Conservation (phyloP, 2,329 filamentous ascomycete species). For the Myriosclerotinia scirpicola region DNA sequence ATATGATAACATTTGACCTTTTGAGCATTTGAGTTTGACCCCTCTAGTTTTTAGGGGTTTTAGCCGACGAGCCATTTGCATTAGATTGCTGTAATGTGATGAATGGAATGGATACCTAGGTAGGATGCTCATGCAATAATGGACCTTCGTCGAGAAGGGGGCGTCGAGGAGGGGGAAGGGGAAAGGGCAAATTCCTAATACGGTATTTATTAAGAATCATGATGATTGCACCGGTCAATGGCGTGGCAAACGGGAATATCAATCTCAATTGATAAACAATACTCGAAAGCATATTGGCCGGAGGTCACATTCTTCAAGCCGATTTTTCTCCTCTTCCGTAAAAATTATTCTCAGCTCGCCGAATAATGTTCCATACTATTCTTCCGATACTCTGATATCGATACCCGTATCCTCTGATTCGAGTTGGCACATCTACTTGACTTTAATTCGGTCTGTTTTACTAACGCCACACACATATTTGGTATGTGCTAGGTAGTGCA, state of each 20-base stretch:
- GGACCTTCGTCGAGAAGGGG: too few species aligned
- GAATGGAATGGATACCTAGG: background rate
- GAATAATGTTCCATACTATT: background rate
- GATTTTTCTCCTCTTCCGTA: constrained; percentile 7
- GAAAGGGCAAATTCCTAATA: constrained; percentile 1
- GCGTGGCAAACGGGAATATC: constrained; percentile 3
- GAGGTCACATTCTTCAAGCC: background rate
- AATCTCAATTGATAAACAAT: constrained; percentile 8
- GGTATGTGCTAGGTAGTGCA: background rate
- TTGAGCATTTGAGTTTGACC: background rate
- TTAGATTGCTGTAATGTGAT: constrained; percentile 8
- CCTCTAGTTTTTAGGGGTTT: constrained; percentile 14
- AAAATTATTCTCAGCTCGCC: constrained; percentile 10
- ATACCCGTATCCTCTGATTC: background rate
- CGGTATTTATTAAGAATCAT: background rate
- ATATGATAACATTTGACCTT: background rate
- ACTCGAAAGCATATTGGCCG: constrained; percentile 4
- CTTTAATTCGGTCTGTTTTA: constrained; percentile 8
- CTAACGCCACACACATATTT: constrained; percentile 5
- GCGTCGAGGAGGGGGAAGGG: too few species aligned
- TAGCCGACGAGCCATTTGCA: constrained; percentile 9
- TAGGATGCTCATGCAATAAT: too few species aligned
- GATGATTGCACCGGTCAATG: background rate
- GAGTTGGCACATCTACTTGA: background rate
- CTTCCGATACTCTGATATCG: background rate